These are phyloP conservation scores for Microcyclospora tardicrescens DNA, from an alignment of 2,329 filamentous ascomycete genomes.

Conservation along the genomic window DNA sequence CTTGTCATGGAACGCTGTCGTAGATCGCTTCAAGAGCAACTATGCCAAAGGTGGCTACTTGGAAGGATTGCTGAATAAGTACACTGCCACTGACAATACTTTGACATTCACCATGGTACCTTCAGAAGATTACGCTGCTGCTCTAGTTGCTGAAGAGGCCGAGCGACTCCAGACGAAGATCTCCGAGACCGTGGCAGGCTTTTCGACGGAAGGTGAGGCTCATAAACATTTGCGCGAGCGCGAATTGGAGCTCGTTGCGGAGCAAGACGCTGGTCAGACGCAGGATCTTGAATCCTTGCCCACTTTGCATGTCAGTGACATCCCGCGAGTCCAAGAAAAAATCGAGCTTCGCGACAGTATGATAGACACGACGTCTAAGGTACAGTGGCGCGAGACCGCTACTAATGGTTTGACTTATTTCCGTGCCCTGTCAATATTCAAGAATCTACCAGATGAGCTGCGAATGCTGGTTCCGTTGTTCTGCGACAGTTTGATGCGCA, in stretches of 20 bases:
- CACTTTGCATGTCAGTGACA: slow-evolving; percentile 77
- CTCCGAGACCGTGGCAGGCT: slow-evolving; percentile 50
- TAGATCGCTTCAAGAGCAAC: slow-evolving; percentile 66
- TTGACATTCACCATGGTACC: slow-evolving; percentile 92
- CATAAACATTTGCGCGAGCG: slow-evolving; percentile 59
- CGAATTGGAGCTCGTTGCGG: slow-evolving; percentile 59
- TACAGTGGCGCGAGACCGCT: slow-evolving; percentile 83
- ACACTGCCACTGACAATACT: slow-evolving; percentile 73
- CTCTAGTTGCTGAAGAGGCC: slow-evolving; percentile 65
- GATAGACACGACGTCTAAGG: slow-evolving; percentile 46
- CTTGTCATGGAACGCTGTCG: slow-evolving; percentile 80
- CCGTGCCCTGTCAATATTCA: slow-evolving; percentile 68
- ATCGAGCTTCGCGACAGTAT: slow-evolving; percentile 50
- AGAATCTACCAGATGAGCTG: slow-evolving; percentile 71
- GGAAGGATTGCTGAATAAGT: slow-evolving; percentile 75
- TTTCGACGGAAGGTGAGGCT: slow-evolving; percentile 59
- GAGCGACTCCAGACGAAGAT: slow-evolving; percentile 64
- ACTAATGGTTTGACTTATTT: slow-evolving; percentile 97
- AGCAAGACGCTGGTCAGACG: slow-evolving; percentile 58
- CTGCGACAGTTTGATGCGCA: slow-evolving; percentile 80
- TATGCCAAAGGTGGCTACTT: slow-evolving; percentile 68
- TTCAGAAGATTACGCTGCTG: slow-evolving; percentile 58
- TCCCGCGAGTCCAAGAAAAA: slow-evolving; percentile 63
- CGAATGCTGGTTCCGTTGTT: slow-evolving; percentile 78
- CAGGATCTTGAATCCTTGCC: slow-evolving; percentile 81